Base-by-base conservation (phyloP, 352 stramenopile genomes). In the Saprolegnia diclina region DNA sequence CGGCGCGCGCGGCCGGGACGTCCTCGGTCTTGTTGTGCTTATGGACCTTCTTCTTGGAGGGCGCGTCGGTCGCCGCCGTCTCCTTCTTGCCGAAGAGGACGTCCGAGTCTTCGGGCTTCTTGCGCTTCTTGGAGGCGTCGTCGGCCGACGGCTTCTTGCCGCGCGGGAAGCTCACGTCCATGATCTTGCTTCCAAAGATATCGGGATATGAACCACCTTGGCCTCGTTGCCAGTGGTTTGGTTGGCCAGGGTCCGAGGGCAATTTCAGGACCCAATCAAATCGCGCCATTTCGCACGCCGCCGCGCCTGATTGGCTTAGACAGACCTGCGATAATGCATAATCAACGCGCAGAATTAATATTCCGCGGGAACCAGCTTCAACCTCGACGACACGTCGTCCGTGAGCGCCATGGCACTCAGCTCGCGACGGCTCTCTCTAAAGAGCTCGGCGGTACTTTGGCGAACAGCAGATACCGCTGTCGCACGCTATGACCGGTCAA, bases 1-100 rank as follows among this genome's bases (percentile, higher is more conserved):
- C 46, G 14, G 26, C 9, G 16, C 13, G 16, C 26, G 44, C 54
- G 37, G 48, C 56, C 35, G 48, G 50, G 19, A 68, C 26, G 40
- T 55, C 44, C 56, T 72, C 46, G 18, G 35, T 18, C 50, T 69
- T 69, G 9, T 55, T 22, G 35, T 46, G 50, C 48, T 67, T 56
- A 24, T n/a, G 16, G 14, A 46, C 10, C 37, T 63, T 69, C 18
- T 55, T 55, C n/a, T 69, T 62, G 38, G 53, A 55, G 63, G 71
- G 66, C 46, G 76, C 71, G 67, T 69, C 67, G 24, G 62, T 38
- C 14, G 42, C 55, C 1, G 76, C 76, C 53, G 89, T 4, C 1
- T 84, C 82, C 53, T 87, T 88, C 73, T 91, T 92, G 63, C 86
- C 86, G 62, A 94, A 94, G 22, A 94, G 77, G 66, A 79, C 78